Evolutionary conservation across 352 stramenopile genomes (phyloP).

Genomic region (Globisporangium heterothallicum): DNA sequence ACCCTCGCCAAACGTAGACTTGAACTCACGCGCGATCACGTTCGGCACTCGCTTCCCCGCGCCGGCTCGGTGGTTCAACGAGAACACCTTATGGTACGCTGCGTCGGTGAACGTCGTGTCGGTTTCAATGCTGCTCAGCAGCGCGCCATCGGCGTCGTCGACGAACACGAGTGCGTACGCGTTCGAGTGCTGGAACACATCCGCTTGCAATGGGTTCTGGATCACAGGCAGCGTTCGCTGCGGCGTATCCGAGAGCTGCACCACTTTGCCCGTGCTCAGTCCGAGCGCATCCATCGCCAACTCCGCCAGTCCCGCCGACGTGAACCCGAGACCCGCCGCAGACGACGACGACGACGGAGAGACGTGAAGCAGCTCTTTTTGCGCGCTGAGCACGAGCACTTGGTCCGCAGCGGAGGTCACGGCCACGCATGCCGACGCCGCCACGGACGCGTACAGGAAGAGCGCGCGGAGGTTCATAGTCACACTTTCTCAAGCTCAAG

Average conservation of each 20-base stretch:
- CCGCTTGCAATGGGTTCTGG: constrained; percentile 27
- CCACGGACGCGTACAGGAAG: background rate
- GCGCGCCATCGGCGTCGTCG: constrained; percentile 14
- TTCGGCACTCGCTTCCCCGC: constrained; percentile 17
- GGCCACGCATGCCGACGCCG: constrained; percentile 2
- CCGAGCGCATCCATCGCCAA: constrained; percentile 35
- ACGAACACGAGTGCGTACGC: constrained; percentile 31
- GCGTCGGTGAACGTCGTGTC: constrained; percentile 7
- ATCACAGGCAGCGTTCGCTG: background rate
- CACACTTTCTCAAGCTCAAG: background rate
- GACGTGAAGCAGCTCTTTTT: constrained; percentile 17
- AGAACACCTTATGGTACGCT: constrained; percentile 30
- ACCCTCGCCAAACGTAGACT: constrained; percentile 6
- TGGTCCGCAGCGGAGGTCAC: constrained; percentile 11
- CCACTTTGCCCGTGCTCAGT: constrained; percentile 15
- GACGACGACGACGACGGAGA: constrained; percentile 1
- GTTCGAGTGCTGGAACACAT: constrained; percentile 31
- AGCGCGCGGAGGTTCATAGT: constrained; percentile 2
- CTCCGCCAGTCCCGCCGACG: constrained; percentile 25
- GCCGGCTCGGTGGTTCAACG: constrained; percentile 7
- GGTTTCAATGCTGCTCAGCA: constrained; percentile 19
- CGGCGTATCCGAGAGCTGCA: constrained; percentile 8
- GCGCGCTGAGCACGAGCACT: constrained; percentile 24
- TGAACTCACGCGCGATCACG: constrained; percentile 25
- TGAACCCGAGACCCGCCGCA: constrained; percentile 14